A percentile compares a stretch with the other conserved stretches of the same genome.
Evolutionary conservation across 148 eudicot genomes (phyloP).

Genomic region (Euryodendron excelsum): DNA sequence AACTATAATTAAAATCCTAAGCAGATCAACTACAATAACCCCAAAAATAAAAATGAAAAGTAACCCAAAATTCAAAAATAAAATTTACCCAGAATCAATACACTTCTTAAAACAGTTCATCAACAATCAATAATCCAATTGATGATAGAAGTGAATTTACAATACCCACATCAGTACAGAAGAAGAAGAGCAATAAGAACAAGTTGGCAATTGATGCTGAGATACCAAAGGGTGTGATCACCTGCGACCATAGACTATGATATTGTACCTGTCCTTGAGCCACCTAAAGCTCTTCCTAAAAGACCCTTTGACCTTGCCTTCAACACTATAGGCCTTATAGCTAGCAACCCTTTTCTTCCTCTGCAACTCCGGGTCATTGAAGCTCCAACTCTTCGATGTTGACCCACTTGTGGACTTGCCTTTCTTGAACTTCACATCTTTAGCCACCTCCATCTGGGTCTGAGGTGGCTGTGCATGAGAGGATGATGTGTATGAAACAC

Average conservation of each 20-base stretch:
- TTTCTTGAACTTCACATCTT: conserved; percentile 41
- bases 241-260: conserved; percentile 41
- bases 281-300: conserved; percentile 68
- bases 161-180: not conserved
- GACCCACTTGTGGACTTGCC: conserved; percentile 47
- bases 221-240: conserved; percentile 10
- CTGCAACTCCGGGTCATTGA: conserved; percentile 69
- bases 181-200: not conserved
- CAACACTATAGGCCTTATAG: conserved; percentile 64
- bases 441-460: conserved; percentile 26
- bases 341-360: conserved; percentile 80
- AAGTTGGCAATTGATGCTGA: not conserved
- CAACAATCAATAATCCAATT: not conserved
- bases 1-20: conserved; percentile 1
- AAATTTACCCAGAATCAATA: not conserved
- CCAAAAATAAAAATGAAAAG: not conserved
- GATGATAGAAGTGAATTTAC: not conserved
- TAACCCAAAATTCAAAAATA: not conserved
- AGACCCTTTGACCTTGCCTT: conserved; percentile 67
- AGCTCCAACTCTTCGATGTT: conserved; percentile 46
- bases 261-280: conserved; percentile 58
- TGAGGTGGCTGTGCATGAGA: not conserved
- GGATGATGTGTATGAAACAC: conserved; percentile 50
- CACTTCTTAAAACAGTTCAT: not conserved
- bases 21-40: not conserved